Evolutionary conservation across 2,329 filamentous ascomycete species (phyloP), one percentile per base, ranked within the genome.

Genomic region (Claviceps sorghi): DNA sequence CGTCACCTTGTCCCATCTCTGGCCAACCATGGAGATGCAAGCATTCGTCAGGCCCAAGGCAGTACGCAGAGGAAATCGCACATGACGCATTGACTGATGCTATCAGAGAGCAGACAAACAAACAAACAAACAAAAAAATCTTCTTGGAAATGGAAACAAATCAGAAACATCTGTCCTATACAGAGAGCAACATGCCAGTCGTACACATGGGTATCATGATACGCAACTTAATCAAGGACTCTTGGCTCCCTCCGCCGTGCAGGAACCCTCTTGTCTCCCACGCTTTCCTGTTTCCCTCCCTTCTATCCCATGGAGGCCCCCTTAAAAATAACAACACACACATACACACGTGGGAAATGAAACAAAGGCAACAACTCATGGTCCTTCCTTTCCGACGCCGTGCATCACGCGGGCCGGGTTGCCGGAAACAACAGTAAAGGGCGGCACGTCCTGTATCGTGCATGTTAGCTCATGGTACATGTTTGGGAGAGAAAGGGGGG

Each of bases 391-490:
- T 43, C 65, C 62, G 48, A 68, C 62, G 49, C 70, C 73, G 41
- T 72, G 70, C 36, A 73, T 65, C 48, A 86, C 72, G 50, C 74
- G 74, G 5, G 82, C 83, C 11, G 84, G 84, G 58, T 87, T 87
- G 10, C 84, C 84, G 42, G 78, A 82, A 15, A 82, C 82, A 50
- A 86, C 74, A n/a, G 76, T 80, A 57, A 82, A 86, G 4, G 78
- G 78, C 1, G 81, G 79, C 11, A 88, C 79, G 67, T 85, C 76
- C 72, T 76, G 15, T 22, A 8, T 29, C n/a, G 4, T n/a, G 11
- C n/a, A 49, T 52, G 48, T 50, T 21, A 53, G 51, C 45, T 21
- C 41, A 50, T 11, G 17, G 1, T 13, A 15, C 6, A n/a, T 15
- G 10, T 48, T 1, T 9, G 21, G 40, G 21, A 9, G n/a, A 29